These are phyloP conservation scores for Lablab purpureus DNA, from an alignment of 306 rosid species.

Conservation along the genomic window DNA sequence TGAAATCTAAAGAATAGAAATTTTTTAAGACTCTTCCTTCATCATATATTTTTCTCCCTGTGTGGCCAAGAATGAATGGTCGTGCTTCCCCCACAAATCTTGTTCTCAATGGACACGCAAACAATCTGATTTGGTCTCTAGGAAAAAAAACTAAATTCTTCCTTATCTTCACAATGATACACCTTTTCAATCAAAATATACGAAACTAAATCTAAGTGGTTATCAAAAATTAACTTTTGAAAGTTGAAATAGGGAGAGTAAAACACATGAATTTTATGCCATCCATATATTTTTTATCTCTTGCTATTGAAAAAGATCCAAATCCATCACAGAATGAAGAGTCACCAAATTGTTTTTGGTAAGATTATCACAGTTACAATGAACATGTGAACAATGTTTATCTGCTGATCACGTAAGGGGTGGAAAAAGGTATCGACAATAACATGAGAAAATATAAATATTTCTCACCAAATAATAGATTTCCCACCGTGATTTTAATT, in stretches of 20 bases:
- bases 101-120: constrained; percentile 9
- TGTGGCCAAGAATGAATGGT: background rate
- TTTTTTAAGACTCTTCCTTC: background rate
- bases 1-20: too few species aligned
- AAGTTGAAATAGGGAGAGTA: background rate
- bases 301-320: background rate
- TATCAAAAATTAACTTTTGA: background rate
- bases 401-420: background rate
- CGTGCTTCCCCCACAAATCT: background rate
- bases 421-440: background rate
- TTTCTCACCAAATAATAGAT: background rate
- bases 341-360: background rate
- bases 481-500: too few species aligned
- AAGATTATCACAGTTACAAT: background rate
- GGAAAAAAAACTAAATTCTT: background rate
- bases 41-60: background rate
- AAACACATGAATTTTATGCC: background rate
- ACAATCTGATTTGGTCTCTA: background rate
- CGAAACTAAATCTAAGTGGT: background rate
- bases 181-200: constrained; percentile 4
- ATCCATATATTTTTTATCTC: background rate
- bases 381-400: background rate
- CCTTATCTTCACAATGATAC: constrained; percentile 10
- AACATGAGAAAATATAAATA: background rate
- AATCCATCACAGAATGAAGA: background rate